Base-by-base conservation (phyloP, 441 rosid genomes). In the Eruca vesicaria region DNA sequence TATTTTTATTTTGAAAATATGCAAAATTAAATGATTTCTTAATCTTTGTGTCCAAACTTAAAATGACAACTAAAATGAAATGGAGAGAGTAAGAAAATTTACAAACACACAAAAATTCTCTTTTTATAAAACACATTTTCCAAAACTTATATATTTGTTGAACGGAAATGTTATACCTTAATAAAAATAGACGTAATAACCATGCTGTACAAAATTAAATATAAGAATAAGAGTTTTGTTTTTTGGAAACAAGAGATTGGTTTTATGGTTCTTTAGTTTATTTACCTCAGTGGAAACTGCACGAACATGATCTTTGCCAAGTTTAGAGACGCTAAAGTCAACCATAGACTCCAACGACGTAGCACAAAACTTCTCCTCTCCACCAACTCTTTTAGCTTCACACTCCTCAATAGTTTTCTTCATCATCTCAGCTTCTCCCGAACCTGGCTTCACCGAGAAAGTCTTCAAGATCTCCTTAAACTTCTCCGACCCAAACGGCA, bases 311-410 rank as follows among this genome's bases (percentile, higher is more conserved):
- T 74, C 61, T 74, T 80, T 86, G 26, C 97, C 94, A 7, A 92
- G 86, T 79, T 79, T 80, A 18, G 90, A 82, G 20, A 79, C 82
- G 72, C 82, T 62, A 78, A 84, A 89, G 53, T 90, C 94, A 5
- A 92, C 76, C 97, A 94, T 90, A 0, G 97, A 89, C 80, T 92
- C 96, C 23, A 92, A 62, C 0, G 95, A 92, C 5, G 90, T 90
- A 5, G 95, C 86, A 55, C 97, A 92, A 65, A 82, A 84, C 72
- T 88, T 92, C 61, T 88, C 88, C 79, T 94, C 97, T 50, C 89
- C 95, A 75, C 78, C 61, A 14, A 92, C 84, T 43, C 73, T 80
- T 12, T 80, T 81, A 10, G 63, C 79, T 76, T 94, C 90, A 56
- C 97, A 94, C 71, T 90, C 90, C 43, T 86, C 76, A 50, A 92